Conservation (phyloP, 2,329 filamentous ascomycete genomes). For the Fusarium sp. region DNA sequence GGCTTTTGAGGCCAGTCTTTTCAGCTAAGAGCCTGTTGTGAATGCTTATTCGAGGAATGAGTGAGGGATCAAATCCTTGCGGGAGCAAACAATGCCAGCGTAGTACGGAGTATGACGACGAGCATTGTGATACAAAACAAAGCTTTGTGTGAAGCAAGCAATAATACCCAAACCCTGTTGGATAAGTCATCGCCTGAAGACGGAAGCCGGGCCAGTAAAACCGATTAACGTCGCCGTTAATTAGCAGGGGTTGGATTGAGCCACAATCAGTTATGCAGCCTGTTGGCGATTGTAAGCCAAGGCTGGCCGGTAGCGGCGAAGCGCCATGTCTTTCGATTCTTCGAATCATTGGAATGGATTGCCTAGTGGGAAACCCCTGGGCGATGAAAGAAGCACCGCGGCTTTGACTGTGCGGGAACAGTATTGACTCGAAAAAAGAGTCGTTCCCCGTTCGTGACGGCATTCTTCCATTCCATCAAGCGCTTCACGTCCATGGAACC, state of each 20-base stretch:
- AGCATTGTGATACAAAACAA: constrained; percentile 35
- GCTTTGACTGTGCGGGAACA: not conserved
- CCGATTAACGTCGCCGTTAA: constrained; percentile 12
- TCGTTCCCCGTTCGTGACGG: not conserved
- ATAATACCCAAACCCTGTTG: not conserved
- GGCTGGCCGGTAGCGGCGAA: constrained; percentile 37
- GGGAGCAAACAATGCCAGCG: constrained; percentile 8
- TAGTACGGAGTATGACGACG: constrained; percentile 10
- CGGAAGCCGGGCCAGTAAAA: constrained; percentile 1
- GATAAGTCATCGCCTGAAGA: not conserved
- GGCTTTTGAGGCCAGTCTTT: constrained; percentile 14
- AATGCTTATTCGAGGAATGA: constrained; percentile 15
- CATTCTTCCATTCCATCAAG: constrained; percentile 1
- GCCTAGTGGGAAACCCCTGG: not conserved
- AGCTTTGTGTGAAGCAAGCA: constrained; percentile 33
- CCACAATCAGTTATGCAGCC: constrained; percentile 17
- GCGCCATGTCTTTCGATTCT: constrained; percentile 22
- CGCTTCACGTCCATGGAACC: not conserved
- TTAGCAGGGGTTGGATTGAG: constrained; percentile 18
- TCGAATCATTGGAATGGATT: constrained; percentile 32
- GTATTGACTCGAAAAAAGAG: not conserved
- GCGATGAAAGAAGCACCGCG: constrained; percentile 5
- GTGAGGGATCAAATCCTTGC: constrained; percentile 4
- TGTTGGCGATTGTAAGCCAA: constrained; percentile 31
- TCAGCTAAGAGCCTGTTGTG: constrained; percentile 9